Conservation (phyloP, 352 stramenopile species). For the Plasmopara muralis region DNA sequence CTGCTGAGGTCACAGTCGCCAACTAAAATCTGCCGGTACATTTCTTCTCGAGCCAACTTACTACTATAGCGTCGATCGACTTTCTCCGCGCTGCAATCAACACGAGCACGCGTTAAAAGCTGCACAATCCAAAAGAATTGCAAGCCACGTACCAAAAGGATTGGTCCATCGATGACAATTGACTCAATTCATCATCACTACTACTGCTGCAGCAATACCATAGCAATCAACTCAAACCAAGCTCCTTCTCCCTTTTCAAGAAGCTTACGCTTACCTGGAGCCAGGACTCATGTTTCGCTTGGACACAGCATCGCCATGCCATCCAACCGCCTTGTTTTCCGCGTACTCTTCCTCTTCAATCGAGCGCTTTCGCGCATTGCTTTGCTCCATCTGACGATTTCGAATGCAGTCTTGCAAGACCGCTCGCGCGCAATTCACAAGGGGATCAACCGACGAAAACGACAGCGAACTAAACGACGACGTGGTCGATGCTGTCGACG, state of each 20-base stretch:
- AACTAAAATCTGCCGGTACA: conserved; percentile 57
- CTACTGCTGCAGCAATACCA: conserved; percentile 33
- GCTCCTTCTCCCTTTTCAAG: background rate
- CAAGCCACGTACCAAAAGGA: conserved; percentile 45
- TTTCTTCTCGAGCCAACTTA: conserved; percentile 55
- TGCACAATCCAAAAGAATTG: background rate
- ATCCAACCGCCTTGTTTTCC: conserved; percentile 29
- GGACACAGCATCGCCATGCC: conserved; percentile 24
- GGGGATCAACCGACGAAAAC: conserved; percentile 38
- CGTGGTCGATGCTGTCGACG: conserved; percentile 39
- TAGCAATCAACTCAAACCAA: background rate
- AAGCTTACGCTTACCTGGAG: conserved; percentile 33
- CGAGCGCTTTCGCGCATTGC: conserved; percentile 55
- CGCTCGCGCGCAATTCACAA: conserved; percentile 53
- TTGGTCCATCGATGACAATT: conserved; percentile 58
- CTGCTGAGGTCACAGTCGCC: conserved; percentile 50
- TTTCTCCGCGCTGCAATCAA: conserved; percentile 29
- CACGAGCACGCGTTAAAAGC: background rate
- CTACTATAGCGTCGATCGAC: conserved; percentile 33
- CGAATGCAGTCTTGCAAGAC: conserved; percentile 70
- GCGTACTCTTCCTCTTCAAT: conserved; percentile 41
- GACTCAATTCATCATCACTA: conserved; percentile 75
- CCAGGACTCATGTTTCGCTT: conserved; percentile 45
- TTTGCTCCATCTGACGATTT: conserved; percentile 48
- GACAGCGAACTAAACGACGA: conserved; percentile 35